Base-by-base conservation (phyloP, 495 filamentous ascomycete species). In the Thermothielavioides terrestris region DNA sequence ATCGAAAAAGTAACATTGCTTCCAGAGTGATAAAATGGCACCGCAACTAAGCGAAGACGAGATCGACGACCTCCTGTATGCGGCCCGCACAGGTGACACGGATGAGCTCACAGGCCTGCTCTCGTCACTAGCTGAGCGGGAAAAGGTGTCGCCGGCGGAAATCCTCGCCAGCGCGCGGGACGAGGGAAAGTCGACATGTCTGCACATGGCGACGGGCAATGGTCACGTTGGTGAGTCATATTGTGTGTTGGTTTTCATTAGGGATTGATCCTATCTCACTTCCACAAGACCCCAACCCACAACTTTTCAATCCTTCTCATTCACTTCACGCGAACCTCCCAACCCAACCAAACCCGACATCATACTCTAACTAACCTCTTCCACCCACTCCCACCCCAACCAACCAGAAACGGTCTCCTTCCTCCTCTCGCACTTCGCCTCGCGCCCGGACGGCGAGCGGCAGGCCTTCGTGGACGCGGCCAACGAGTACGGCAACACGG, bases 121-220 rank as follows among this genome's bases (percentile, higher is more conserved):
- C 48, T 60, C 76, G 9, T 71, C 70, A 22, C 67, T 91, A 12
- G 69, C 77, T 35, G 63, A 68, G 22, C 74, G 81, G 47, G 76
- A 85, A 55, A 62, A 62, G 53, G 64, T 68, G 40, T 57, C 77
- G 11, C 65, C 73, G 4, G 64, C 73, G 17, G 70, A 78, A 26
- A 73, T 95, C 45, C 62, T 95, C 22, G 56, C 70, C 26, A 76
- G 77, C 26, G 82, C 84, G 10, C 77, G 77, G 48, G 89, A 94
- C 55, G 74, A 80, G 21, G 72, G 79, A 25, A 84, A 79, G 47
- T 81, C 83, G 21, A 94, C 88, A 27, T 74, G 85, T 15, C 68
- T 95, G 59, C 91, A 97, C 69, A 95, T 88, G 77, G 87, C 88
- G 1, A 79, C 85, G 30, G 91, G 86, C 9, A 97, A 97, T 69